These are phyloP conservation scores for Vanrija sp. DNA, from an alignment of 1,284 basidiomycete species.

Conservation along the genomic window DNA sequence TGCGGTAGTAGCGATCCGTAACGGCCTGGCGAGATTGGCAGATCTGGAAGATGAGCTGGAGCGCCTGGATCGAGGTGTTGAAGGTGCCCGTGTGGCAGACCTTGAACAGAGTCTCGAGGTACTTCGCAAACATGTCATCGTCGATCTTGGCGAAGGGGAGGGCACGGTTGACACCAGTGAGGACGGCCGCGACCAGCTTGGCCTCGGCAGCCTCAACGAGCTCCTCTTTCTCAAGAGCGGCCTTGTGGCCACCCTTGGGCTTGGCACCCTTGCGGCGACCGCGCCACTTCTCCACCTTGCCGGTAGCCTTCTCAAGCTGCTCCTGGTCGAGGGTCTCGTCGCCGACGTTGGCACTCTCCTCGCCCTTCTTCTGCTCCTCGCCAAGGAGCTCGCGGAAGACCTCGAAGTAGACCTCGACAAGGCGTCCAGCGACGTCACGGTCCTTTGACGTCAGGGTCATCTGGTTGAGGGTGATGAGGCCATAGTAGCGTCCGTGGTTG, in stretches of 20 bases:
- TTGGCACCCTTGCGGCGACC: conserved; percentile 46
- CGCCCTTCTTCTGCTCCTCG: conserved; percentile 47
- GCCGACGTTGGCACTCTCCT: conserved; percentile 43
- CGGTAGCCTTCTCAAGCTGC: conserved; percentile 44
- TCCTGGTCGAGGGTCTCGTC: conserved; percentile 41
- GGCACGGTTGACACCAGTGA: conserved; percentile 93
- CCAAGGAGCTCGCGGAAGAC: conserved; percentile 86
- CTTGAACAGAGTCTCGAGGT: conserved; percentile 90
- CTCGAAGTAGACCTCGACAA: conserved; percentile 92
- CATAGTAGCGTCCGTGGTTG: conserved; percentile 80
- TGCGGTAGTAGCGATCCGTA: conserved; percentile 82
- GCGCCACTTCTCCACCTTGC: conserved; percentile 49
- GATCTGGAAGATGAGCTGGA: conserved; percentile 88
- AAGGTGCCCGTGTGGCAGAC: conserved; percentile 88
- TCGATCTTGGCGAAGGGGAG: conserved; percentile 81
- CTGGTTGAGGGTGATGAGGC: conserved; percentile 90
- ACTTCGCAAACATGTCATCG: conserved; percentile 70
- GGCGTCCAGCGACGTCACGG: conserved; percentile 69
- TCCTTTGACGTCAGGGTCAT: conserved; percentile 74
- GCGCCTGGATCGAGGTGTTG: conserved; percentile 92
- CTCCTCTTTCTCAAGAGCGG: conserved; percentile 36
- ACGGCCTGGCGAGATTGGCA: conserved; percentile 54
- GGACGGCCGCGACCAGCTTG: conserved; percentile 80
- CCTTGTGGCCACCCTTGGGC: conserved; percentile 43
- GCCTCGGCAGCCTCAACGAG: conserved; percentile 78